Base-by-base conservation (phyloP, 1,284 basidiomycete species). In the Somion occarium region DNA sequence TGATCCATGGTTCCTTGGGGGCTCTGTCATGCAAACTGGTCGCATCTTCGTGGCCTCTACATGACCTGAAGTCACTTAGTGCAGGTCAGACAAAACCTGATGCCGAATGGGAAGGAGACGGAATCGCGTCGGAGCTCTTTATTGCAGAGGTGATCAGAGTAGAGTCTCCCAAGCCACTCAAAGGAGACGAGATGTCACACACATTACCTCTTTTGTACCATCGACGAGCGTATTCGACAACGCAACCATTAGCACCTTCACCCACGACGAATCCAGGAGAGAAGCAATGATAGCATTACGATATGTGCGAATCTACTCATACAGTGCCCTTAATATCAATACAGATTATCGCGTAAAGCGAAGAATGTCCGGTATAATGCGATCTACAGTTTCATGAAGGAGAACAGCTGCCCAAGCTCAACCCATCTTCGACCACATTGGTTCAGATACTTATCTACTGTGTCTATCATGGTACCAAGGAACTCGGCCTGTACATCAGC, bases 351-450 rank as follows among this genome's bases (percentile, higher is more conserved):
- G 19, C 26, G 48, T 27, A 27, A n/a, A 7, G 30, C 30, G 15
- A 34, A 34, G 15, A 15, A 15, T 34, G 15, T 34, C 30, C 7
- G 15, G 30, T n/a, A n/a, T n/a, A 27, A 42, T 12, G 19, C 27
- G 30, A 34, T 52, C 60, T 57, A 77, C 45, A 80, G 20, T 59
- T 76, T 84, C 83, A 93, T 88, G 64, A 88, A 90, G 34, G 84
- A 81, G 70, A 94, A 95, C 58, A 97, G 67, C 46, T 72, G 61
- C 48, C 75, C 69, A 69, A 98, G 76, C 59, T 91, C 84, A 23
- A 98, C 90, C 83, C 88, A 97, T 56, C 91, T 78, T 56, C 93
- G 75, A 26, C 90, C 93, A 65, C 87, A 93, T 65, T 85, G 81
- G 53, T 89, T 76, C 25, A 96, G 76, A 63, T 96, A 91, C 64